phyloP scores from a whole-genome alignment of 345 rosid genomes.

The Salix koriyanagi region DNA sequence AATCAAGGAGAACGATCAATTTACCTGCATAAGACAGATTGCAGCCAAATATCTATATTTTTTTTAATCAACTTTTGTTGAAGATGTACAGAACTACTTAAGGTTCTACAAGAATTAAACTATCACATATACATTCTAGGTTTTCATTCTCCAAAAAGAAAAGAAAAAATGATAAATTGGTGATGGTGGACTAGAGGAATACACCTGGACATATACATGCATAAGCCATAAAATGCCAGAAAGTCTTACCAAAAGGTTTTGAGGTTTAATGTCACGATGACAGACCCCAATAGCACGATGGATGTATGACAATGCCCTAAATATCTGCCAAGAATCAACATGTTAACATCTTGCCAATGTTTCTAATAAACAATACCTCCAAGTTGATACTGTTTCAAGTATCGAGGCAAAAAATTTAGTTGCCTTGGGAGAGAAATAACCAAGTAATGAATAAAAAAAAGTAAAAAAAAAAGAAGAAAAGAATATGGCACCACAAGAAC shows the following conservation, averaged over 20 bases:
- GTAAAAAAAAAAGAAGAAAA: background rate
- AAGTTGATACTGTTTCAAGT: background rate
- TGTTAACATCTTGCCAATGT: background rate
- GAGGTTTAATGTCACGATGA: constrained; percentile 97
- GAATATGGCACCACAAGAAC: background rate
- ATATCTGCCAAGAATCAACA: constrained; percentile 54
- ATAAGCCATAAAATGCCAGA: background rate
- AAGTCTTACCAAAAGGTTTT: constrained; percentile 80
- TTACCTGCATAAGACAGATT: background rate
- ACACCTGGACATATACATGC: background rate
- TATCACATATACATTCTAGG: too few species aligned
- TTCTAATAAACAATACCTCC: background rate
- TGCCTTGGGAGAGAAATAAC: background rate
- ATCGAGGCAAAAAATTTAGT: background rate
- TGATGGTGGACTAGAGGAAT: background rate
- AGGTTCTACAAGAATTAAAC: too few species aligned
- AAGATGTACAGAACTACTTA: too few species aligned
- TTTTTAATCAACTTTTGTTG: background rate
- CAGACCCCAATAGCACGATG: constrained; percentile 85
- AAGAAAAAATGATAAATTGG: too few species aligned
- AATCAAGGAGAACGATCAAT: background rate
- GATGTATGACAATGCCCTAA: constrained; percentile 85
- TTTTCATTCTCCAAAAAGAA: too few species aligned
- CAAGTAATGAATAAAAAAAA: background rate
- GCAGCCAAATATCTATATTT: background rate